Evolutionary conservation across 2,329 filamentous ascomycete genomes (phyloP), one percentile per base, ranked within the genome.

Genomic region (Tolypocladium pustulatum): DNA sequence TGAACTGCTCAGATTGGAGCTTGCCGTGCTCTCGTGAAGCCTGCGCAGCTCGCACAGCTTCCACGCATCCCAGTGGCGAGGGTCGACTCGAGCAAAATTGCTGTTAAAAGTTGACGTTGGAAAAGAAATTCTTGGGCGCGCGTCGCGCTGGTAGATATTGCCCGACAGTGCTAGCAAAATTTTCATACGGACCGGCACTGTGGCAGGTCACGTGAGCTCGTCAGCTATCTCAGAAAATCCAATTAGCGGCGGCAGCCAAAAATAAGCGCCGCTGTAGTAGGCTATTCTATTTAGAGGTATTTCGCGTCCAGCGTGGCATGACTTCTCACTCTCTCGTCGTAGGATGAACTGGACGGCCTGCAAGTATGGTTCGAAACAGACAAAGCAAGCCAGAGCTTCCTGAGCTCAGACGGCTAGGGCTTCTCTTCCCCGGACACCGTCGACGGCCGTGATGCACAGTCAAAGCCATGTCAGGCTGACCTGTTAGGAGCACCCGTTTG

Each of bases 121-220:
- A 36, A 49, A 56, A 54, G 57, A 60, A 58, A 46, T 17, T 54
- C 51, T 55, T 22, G 2, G 32, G 38, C 20, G 13, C 54, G 32
- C 38, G 34, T 41, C 55, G 51, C 58, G 58, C 10, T 46, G 8
- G 61, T 65, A 68, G 67, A 70, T 72, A 72, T 71, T 68, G 65
- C 3, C 43, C 59, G 41, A 70, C 70, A 71, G 70, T 72, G 70
- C 60, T 32, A 65, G 59, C 51, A 69, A 69, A 67, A 57, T 62
- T 70, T 65, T 55, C 53, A 13, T 36, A 30, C 53, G n/a, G 0
- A n/a, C n/a, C 20, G 12, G 58, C 69, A 72, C 70, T 71, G 70
- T 72, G 51, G 0, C 0, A 0, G 0, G 0, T 49, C 69, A 72
- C 68, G 70, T 72, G 70, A 65, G 9, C 2, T 4, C 22, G 27